These are phyloP conservation scores for Boletus subparvulus DNA, from an alignment of 768 basidiomycete genomes.

Conservation along the genomic window DNA sequence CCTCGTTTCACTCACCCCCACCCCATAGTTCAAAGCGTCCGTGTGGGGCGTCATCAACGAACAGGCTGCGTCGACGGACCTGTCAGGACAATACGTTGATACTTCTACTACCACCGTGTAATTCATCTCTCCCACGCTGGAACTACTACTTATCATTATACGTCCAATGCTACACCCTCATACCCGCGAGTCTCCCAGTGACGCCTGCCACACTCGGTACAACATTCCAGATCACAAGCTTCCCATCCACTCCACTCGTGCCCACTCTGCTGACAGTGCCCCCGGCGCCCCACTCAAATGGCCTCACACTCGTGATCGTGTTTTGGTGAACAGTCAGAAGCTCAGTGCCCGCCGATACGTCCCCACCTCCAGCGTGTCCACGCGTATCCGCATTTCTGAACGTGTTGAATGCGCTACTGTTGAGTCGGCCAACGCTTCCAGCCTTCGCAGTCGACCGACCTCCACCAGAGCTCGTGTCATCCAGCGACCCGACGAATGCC, in stretches of 20 bases:
- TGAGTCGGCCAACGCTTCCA: slow-evolving; percentile 69
- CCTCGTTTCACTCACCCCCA: slow-evolving; percentile 1
- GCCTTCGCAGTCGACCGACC: slow-evolving; percentile 40
- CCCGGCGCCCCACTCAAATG: slow-evolving; percentile 57
- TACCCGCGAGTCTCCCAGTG: slow-evolving; percentile 48
- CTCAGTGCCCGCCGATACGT: slow-evolving; percentile 59
- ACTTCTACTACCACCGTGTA: slow-evolving; percentile 15
- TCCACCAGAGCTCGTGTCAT: slow-evolving; percentile 59
- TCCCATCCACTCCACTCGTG: slow-evolving; percentile 92
- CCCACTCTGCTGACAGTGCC: slow-evolving; percentile 73
- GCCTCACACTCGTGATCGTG: slow-evolving; percentile 89
- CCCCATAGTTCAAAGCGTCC: slow-evolving; percentile 84
- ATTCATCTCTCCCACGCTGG: background rate
- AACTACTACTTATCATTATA: background rate
- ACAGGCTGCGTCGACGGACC: slow-evolving; percentile 43
- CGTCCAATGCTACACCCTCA: slow-evolving; percentile 37
- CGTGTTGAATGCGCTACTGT: slow-evolving; percentile 90
- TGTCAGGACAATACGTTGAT: slow-evolving; percentile 19
- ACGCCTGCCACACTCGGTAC: slow-evolving; percentile 44
- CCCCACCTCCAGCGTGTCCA: slow-evolving; percentile 39
- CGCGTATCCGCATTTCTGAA: slow-evolving; percentile 91
- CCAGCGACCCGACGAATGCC: slow-evolving; percentile 77
- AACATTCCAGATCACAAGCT: slow-evolving; percentile 89
- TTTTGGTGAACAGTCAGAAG: slow-evolving; percentile 94
- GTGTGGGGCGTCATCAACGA: slow-evolving; percentile 94